These are phyloP conservation scores for Kalmusia sp. DNA, from an alignment of 2,329 filamentous ascomycete genomes.

Conservation along the genomic window DNA sequence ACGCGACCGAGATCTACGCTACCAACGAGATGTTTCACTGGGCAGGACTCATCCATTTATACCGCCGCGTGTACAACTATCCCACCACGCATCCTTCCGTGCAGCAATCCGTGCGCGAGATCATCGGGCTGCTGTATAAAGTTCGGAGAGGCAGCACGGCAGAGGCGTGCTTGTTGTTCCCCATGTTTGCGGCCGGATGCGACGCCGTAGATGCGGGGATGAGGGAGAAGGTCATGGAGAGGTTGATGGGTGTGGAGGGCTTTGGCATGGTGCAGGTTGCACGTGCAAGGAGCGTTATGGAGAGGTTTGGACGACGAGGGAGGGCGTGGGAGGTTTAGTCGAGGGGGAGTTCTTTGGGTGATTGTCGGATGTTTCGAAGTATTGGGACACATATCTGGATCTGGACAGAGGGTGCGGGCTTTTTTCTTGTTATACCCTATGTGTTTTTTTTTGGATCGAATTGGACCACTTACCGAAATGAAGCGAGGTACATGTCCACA, in stretches of 20 bases:
- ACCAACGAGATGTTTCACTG: constrained; percentile 82
- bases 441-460: no score
- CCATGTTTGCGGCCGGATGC: constrained; percentile 83
- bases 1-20: constrained; percentile 70
- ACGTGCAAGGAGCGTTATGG: constrained; percentile 69
- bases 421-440: no score
- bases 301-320: constrained; percentile 73
- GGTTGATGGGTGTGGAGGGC: constrained; percentile 72
- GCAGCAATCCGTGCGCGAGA: constrained; percentile 66
- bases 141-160: constrained; percentile 72
- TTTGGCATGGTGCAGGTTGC: constrained; percentile 79
- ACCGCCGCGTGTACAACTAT: constrained; percentile 74
- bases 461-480: no score
- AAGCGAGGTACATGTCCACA: no score
- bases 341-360: constrained; percentile 71
- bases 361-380: no score
- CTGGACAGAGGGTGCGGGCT: no score
- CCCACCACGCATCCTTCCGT: constrained; percentile 65
- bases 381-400: no score
- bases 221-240: constrained; percentile 67
- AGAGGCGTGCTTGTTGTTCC: constrained; percentile 78
- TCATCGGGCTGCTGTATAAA: constrained; percentile 67
- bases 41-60: constrained; percentile 77
- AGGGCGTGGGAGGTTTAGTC: constrained; percentile 72
- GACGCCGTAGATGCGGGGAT: constrained; percentile 67